Percentiles rank a stretch among this genome's conserved stretches.
Conservation (phyloP, 495 filamentous ascomycete genomes). For the Apodospora peruviana region DNA sequence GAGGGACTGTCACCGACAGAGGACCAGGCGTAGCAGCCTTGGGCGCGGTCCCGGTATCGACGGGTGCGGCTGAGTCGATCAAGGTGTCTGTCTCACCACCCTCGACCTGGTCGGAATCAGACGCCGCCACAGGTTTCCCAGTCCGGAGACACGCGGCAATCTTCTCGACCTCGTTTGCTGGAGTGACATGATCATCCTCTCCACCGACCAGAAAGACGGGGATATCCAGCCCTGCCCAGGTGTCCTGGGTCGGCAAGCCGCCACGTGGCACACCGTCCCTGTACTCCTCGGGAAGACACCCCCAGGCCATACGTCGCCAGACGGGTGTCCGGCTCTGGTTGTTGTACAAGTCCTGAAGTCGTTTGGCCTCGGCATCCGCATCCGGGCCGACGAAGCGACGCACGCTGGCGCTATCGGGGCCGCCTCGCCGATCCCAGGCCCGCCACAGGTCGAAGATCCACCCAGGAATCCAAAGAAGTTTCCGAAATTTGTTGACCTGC, state of each 20-base stretch:
- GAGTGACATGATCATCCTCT: slow-evolving; percentile 68
- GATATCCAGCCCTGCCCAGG: slow-evolving; percentile 66
- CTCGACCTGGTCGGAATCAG: slow-evolving; percentile 4
- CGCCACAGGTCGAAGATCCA: slow-evolving; percentile 74
- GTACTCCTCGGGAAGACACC: slow-evolving; percentile 53
- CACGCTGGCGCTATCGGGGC: slow-evolving; percentile 71
- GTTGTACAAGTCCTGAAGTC: slow-evolving; percentile 79
- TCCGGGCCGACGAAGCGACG: slow-evolving; percentile 68
- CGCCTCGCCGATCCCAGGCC: slow-evolving; percentile 75
- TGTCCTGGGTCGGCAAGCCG: slow-evolving; percentile 61
- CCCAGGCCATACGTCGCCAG: slow-evolving; percentile 79
- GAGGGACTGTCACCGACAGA: slow-evolving; percentile 26
- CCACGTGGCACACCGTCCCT: slow-evolving; percentile 44
- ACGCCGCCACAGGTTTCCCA: slow-evolving; percentile 7
- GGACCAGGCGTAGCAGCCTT: slow-evolving; percentile 8
- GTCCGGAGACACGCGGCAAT: slow-evolving; percentile 39
- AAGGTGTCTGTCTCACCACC: not conserved
- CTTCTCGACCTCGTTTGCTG: slow-evolving; percentile 61
- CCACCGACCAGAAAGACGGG: slow-evolving; percentile 79
- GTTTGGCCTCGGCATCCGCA: slow-evolving; percentile 69
- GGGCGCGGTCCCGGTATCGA: slow-evolving; percentile 24
- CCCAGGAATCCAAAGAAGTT: slow-evolving; percentile 59
- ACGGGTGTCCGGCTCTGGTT: slow-evolving; percentile 73
- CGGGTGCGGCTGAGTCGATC: slow-evolving; percentile 41
- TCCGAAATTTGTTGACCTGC: slow-evolving; percentile 45